Evolutionary conservation across 306 rosid species (phyloP).

Genomic region (Notholithocarpus densiflorus): DNA sequence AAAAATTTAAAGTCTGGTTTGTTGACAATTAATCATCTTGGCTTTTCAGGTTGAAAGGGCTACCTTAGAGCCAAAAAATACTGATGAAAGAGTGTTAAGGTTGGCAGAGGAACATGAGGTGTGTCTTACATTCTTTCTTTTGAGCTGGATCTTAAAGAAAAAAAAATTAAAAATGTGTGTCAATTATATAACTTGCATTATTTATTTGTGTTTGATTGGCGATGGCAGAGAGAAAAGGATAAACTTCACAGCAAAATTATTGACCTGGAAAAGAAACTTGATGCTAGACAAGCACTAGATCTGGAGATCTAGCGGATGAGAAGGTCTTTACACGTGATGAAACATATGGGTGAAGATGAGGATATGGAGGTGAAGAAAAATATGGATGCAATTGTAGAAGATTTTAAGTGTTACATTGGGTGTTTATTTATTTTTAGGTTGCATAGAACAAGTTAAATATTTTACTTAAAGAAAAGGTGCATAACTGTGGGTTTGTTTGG

Average conservation of each 20-base stretch:
- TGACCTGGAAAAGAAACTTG: constrained; percentile 61
- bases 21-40: too few relatives aligned
- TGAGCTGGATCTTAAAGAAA: neutral
- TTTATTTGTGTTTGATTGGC: constrained; percentile 5
- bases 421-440: too few relatives aligned
- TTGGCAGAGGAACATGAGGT: constrained; percentile 70
- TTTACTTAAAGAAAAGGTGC: too few relatives aligned
- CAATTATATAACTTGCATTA: neutral
- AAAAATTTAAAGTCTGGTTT: too few relatives aligned
- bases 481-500: too few relatives aligned
- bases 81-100: constrained; percentile 51
- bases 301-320: constrained; percentile 54
- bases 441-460: too few relatives aligned
- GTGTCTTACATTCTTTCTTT: neutral
- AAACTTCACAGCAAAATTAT: constrained; percentile 40
- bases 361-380: constrained; percentile 45
- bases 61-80: constrained; percentile 59
- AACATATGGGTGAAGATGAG: constrained; percentile 63
- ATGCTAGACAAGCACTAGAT: constrained; percentile 65
- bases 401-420: constrained; percentile 2
- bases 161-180: neutral
- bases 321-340: constrained; percentile 66
- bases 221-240: constrained; percentile 62
- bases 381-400: constrained; percentile 36
- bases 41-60: constrained; percentile 61